Base-by-base conservation (phyloP, 2,329 filamentous ascomycete genomes). In the Allantophomopsis lycopodina region DNA sequence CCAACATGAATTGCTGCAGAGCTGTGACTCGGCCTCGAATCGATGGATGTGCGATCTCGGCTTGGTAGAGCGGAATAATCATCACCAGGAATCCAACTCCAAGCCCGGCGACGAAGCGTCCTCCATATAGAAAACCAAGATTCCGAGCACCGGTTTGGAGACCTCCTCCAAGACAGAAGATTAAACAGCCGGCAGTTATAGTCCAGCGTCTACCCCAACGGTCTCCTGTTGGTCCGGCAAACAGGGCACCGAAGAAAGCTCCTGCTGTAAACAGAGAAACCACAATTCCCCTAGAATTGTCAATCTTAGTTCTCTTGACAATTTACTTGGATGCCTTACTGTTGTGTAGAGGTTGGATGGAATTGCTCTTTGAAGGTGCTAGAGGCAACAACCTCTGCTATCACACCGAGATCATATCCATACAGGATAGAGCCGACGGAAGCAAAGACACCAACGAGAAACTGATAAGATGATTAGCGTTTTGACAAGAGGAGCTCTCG, bases 1-100 rank as follows among this genome's bases (percentile, higher is more conserved):
- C 83, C 38, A 89, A 57, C 82, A 88, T 88, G 53, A 88, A 87
- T 50, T 88, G 83, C 56, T 88, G 83, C 3, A 89, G 64, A 21
- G 76, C 72, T 0, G 82, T 87, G 23, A 91, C 71, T 15, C 44
- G 49, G 11, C 83, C 84, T 55, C 84, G 73, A 50, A 89, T 89
- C 42, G 69, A 71, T 2, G 84, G 84, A 54, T 89, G 84, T 3
- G 79, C 77, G 17, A 89, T 68, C 52, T 91, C 84, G 16, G 80
- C 82, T 54, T 88, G 83, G 55, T 87, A 89, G 0, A 88, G 59
- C 2, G 83, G 60, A 44, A 64, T 60, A 28, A 60, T 58, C 58
- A 60, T 62, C 28, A 55, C 54, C 40, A 64, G 46, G 40, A 64
- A 59, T 31, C 66, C 61, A 40, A 73, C 68, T 15, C 72, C 79